Percentiles rank a stretch among this genome's conserved stretches.
Evolutionary conservation across 176 grass and related monocot genomes (phyloP).

Genomic region (Oryza glumipatula): DNA sequence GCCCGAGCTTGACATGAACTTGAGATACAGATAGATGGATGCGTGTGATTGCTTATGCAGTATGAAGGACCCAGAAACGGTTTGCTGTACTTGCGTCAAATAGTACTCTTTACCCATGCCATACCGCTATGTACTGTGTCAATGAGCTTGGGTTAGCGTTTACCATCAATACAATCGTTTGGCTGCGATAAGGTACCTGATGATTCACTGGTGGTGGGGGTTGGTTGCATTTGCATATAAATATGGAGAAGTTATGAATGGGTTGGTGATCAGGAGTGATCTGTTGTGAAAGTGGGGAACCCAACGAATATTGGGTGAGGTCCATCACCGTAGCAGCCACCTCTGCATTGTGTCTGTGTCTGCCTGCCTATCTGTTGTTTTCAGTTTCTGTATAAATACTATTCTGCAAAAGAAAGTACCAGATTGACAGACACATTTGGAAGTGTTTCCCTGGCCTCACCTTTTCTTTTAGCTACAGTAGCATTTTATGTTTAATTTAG

Average conservation of each 20-base stretch:
- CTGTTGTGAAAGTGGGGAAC: neutral
- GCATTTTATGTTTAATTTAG: neutral
- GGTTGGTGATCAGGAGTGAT: neutral
- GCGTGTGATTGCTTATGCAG: neutral
- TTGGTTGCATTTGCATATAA: conserved; percentile 41
- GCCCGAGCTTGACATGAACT: conserved; percentile 64
- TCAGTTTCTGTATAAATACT: conserved; percentile 51
- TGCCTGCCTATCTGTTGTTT: conserved; percentile 22
- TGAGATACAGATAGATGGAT: conserved; percentile 67
- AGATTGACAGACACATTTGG: conserved; percentile 43
- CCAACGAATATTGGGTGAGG: neutral
- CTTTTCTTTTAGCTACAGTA: neutral
- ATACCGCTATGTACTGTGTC: conserved; percentile 32
- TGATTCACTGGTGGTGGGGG: neutral
- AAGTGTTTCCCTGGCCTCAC: neutral
- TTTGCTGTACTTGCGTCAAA: conserved; percentile 38
- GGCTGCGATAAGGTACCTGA: conserved; percentile 16
- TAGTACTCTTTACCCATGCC: conserved; percentile 4
- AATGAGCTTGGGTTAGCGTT: conserved; percentile 36
- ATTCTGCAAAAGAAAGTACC: conserved; percentile 12
- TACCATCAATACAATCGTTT: conserved; percentile 4
- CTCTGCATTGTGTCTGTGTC: conserved; percentile 34
- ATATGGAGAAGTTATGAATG: conserved; percentile 21
- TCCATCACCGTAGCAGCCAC: conserved; percentile 27
- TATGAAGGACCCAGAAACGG: conserved; percentile 1